phyloP scores from a whole-genome alignment of 495 filamentous ascomycete species.

The Penicilliopsis zonata region DNA sequence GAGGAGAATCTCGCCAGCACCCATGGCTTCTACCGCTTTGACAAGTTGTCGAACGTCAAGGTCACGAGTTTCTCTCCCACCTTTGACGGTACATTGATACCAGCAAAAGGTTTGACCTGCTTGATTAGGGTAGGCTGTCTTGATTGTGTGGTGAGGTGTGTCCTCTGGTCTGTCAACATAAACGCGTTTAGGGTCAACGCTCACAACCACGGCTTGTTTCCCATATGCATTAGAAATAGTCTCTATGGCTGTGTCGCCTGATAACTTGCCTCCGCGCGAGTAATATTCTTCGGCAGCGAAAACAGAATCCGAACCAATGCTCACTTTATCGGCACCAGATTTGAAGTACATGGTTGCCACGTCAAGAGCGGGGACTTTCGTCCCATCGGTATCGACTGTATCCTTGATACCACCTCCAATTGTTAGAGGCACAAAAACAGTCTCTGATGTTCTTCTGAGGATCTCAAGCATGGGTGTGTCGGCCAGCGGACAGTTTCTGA shows the following conservation, averaged over 20 bases:
- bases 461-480: constrained; percentile 96
- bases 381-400: constrained; percentile 82
- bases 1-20: constrained; percentile 82
- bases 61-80: constrained; percentile 81
- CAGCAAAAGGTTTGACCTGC: constrained; percentile 77
- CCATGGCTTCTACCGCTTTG: constrained; percentile 89
- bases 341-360: constrained; percentile 97
- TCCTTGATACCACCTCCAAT: constrained; percentile 93
- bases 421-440: constrained; percentile 94
- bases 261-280: constrained; percentile 47
- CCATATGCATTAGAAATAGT: constrained; percentile 89
- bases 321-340: constrained; percentile 96
- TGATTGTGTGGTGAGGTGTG: constrained; percentile 68
- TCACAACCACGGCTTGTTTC: constrained; percentile 93
- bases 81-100: constrained; percentile 97
- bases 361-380: constrained; percentile 70
- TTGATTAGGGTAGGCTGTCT: constrained; percentile 57
- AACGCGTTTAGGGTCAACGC: constrained; percentile 83
- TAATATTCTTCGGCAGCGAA: constrained; percentile 86
- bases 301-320: constrained; percentile 92
- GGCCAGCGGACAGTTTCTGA: constrained; percentile 82
- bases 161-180: constrained; percentile 63
- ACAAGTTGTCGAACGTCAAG: constrained; percentile 82
- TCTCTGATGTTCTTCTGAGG: constrained; percentile 70
- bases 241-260: constrained; percentile 83